A percentile compares a stretch with the other conserved stretches of the same genome.
These are phyloP conservation scores for Middelhovenomyces tepae DNA, from an alignment of 805 yeast species.

Conservation along the genomic window DNA sequence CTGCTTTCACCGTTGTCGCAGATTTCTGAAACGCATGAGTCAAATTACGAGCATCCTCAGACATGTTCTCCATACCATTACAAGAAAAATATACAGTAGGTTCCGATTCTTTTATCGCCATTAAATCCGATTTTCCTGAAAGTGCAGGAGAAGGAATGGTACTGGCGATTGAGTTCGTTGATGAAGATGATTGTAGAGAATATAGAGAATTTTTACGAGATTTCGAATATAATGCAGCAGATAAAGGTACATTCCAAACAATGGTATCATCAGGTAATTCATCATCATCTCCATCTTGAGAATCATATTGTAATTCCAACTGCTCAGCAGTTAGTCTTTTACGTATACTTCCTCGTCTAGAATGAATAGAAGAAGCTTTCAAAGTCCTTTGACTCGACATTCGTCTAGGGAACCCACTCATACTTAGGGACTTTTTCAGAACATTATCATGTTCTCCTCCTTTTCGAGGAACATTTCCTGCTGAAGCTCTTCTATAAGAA, in stretches of 20 bases:
- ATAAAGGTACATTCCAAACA: conserved; percentile 57
- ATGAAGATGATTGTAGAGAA: conserved; percentile 2
- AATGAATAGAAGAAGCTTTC: too few species aligned
- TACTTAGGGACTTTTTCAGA: too few species aligned
- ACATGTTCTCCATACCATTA: conserved; percentile 24
- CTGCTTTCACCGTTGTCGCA: conserved; percentile 7
- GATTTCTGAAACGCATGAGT: conserved; percentile 24
- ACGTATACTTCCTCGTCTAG: too few species aligned
- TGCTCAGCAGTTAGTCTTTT: conserved; percentile 16
- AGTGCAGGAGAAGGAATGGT: conserved; percentile 9
- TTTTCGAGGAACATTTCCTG: too few species aligned
- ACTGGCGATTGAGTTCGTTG: conserved; percentile 5
- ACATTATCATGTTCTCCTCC: too few species aligned
- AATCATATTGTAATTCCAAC: conserved; percentile 26
- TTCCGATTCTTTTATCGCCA: conserved; percentile 20
- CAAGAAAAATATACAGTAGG: conserved; percentile 5
- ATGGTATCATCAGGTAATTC: conserved; percentile 44
- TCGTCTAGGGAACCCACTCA: too few species aligned
- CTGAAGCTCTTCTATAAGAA: too few species aligned
- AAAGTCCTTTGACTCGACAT: too few species aligned
- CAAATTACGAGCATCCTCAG: conserved; percentile 28
- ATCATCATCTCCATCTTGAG: conserved; percentile 39
- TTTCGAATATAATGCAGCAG: conserved; percentile 41
- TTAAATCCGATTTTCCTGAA: not conserved
- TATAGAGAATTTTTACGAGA: conserved; percentile 9